Evolutionary conservation across 129 eudicot genomes (phyloP).

Genomic region (Chrysanthemum lavandulifolium): DNA sequence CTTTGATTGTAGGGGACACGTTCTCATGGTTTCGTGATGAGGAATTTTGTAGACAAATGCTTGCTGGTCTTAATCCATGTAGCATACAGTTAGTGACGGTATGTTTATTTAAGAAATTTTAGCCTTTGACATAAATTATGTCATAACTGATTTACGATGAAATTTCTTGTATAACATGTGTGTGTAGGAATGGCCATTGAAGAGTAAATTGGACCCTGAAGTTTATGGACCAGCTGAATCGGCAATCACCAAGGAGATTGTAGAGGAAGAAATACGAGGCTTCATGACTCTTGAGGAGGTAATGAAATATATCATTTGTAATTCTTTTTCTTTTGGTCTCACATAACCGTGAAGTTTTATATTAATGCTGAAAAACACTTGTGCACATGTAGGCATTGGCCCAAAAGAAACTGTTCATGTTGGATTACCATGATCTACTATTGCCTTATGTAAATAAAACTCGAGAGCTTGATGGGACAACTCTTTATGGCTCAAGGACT

Average conservation of each 20-base stretch:
- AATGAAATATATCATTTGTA: neutral
- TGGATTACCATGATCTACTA: slow-evolving; percentile 73
- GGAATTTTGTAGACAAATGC: slow-evolving; percentile 72
- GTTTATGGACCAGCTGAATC: slow-evolving; percentile 76
- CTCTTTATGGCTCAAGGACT: slow-evolving; percentile 77
- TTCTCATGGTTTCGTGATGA: slow-evolving; percentile 82
- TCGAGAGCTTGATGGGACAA: slow-evolving; percentile 48
- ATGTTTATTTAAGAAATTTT: neutral
- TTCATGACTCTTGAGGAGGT: slow-evolving; percentile 60
- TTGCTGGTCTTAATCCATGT: slow-evolving; percentile 74
- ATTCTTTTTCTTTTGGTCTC: neutral
- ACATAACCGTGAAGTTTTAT: neutral
- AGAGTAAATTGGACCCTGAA: slow-evolving; percentile 62
- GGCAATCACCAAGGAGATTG: slow-evolving; percentile 61
- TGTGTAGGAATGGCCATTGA: slow-evolving; percentile 78
- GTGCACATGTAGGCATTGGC: slow-evolving; percentile 51
- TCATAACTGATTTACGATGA: neutral
- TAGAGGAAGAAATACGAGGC: slow-evolving; percentile 61
- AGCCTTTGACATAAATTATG: neutral
- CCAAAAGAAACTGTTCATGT: slow-evolving; percentile 60
- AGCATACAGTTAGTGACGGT: slow-evolving; percentile 65
- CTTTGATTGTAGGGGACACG: slow-evolving; percentile 50
- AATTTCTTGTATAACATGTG: neutral
- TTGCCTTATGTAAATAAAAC: slow-evolving; percentile 65
- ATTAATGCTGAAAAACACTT: neutral